Conservation (phyloP, 2,329 filamentous ascomycete genomes). For the Epichloe typhina region DNA sequence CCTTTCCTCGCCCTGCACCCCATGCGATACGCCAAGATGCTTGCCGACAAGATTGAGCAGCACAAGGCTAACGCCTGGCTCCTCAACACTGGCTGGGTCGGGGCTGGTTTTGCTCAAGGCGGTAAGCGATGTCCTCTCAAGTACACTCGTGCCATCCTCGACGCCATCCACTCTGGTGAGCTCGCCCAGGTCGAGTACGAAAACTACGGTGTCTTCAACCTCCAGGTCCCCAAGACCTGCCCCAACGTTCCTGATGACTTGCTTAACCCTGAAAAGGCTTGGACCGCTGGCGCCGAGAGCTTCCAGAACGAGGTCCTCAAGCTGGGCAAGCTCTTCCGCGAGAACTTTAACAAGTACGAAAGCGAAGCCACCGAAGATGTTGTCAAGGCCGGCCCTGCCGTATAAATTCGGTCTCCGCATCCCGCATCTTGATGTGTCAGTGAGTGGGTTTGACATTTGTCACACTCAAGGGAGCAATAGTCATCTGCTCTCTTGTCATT, state of each 20-base stretch:
- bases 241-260: conserved; percentile 80
- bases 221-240: conserved; percentile 87
- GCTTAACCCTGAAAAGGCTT: conserved; percentile 86
- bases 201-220: conserved; percentile 92
- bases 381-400: conserved; percentile 48
- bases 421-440: background rate
- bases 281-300: conserved; percentile 69
- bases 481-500: background rate
- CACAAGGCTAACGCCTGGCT: conserved; percentile 97
- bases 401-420: conserved; percentile 13
- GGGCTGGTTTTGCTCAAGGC: conserved; percentile 77
- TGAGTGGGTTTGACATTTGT: background rate
- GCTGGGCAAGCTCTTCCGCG: conserved; percentile 76
- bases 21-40: conserved; percentile 98
- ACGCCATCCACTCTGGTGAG: conserved; percentile 94
- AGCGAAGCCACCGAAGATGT: conserved; percentile 72
- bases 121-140: conserved; percentile 96
- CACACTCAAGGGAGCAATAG: background rate
- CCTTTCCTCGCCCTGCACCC: conserved; percentile 97
- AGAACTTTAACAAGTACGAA: conserved; percentile 96
- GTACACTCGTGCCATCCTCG: conserved; percentile 96
- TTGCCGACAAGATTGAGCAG: conserved; percentile 91
- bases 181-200: conserved; percentile 89
- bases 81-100: conserved; percentile 96
- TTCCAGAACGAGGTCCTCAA: conserved; percentile 85